phyloP scores from a whole-genome alignment of 805 yeast species.

The Ogataea salicorniae region DNA sequence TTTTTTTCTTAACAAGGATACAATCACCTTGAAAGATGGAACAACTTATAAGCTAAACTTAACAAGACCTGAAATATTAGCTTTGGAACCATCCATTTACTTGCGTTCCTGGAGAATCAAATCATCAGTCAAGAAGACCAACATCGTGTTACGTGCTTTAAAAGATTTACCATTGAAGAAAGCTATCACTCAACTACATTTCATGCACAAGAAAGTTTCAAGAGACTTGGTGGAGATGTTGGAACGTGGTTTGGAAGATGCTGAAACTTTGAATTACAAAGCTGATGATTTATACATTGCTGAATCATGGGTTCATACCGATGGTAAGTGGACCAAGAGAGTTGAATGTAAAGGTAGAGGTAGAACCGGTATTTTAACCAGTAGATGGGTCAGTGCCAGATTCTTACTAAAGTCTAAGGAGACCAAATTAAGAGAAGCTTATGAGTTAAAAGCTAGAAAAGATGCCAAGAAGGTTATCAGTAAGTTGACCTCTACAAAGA shows the following conservation, averaged over 20 bases:
- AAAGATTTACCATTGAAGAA: slow-evolving; percentile 63
- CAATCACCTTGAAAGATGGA: slow-evolving; percentile 41
- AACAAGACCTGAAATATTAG: slow-evolving; percentile 60
- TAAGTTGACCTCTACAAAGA: slow-evolving; percentile 38
- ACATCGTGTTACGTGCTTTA: slow-evolving; percentile 69
- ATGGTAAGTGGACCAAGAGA: slow-evolving; percentile 67
- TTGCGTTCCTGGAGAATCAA: slow-evolving; percentile 76
- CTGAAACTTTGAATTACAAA: slow-evolving; percentile 52
- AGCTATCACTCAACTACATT: slow-evolving; percentile 91
- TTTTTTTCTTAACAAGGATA: slow-evolving; percentile 60
- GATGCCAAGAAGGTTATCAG: slow-evolving; percentile 37
- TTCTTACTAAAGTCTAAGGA: slow-evolving; percentile 67
- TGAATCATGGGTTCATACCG: slow-evolving; percentile 89
- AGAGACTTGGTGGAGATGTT: slow-evolving; percentile 74
- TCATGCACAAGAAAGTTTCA: slow-evolving; percentile 73
- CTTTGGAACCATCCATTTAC: slow-evolving; percentile 85
- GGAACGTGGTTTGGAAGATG: slow-evolving; percentile 66
- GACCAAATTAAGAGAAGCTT: slow-evolving; percentile 54
- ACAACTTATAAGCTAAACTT: slow-evolving; percentile 45
- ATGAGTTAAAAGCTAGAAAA: slow-evolving; percentile 50
- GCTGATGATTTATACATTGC: slow-evolving; percentile 63
- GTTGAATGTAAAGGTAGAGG: slow-evolving; percentile 88
- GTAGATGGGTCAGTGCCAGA: slow-evolving; percentile 75
- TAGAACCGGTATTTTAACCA: slow-evolving; percentile 71
- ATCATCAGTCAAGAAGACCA: slow-evolving; percentile 85